Percentiles rank a stretch among this genome's conserved stretches.
Conservation (phyloP, 1,139 yeast species). For the Sugiyamaella paludigena region DNA sequence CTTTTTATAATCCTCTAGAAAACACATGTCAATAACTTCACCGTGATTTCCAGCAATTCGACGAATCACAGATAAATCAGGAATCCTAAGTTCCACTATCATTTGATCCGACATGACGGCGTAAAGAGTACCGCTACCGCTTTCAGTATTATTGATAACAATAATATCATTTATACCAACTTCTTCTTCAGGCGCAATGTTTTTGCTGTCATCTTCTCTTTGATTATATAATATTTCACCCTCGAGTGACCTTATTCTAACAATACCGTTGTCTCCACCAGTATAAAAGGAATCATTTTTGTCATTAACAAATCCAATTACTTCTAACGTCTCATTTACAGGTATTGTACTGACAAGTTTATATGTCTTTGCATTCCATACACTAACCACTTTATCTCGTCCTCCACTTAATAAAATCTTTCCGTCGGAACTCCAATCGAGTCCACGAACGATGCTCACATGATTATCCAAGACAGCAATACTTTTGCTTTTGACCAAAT, state of each 20-base stretch:
- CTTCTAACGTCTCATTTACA: slow-evolving; percentile 74
- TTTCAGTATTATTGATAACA: slow-evolving; percentile 6
- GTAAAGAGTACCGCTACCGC: too few relatives aligned
- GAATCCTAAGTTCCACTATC: slow-evolving; percentile 49
- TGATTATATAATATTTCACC: slow-evolving; percentile 15
- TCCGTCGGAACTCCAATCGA: slow-evolving; percentile 59
- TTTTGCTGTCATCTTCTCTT: slow-evolving; percentile 8
- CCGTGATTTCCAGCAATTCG: slow-evolving; percentile 93
- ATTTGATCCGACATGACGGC: slow-evolving; percentile 82
- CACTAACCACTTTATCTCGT: slow-evolving; percentile 73
- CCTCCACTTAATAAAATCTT: slow-evolving; percentile 74
- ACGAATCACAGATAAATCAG: slow-evolving; percentile 46
- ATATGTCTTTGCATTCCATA: slow-evolving; percentile 52
- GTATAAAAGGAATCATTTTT: slow-evolving; percentile 45
- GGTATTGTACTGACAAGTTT: slow-evolving; percentile 68
- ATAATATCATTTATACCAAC: slow-evolving; percentile 52
- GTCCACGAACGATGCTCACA: slow-evolving; percentile 80
- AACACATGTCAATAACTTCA: slow-evolving; percentile 79
- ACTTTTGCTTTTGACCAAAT: slow-evolving; percentile 75
- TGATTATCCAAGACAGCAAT: slow-evolving; percentile 67
- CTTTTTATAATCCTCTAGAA: slow-evolving; percentile 44
- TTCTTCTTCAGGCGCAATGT: slow-evolving; percentile 55
- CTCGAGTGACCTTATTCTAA: slow-evolving; percentile 57
- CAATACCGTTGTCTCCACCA: slow-evolving; percentile 76
- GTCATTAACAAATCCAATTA: slow-evolving; percentile 60